These are phyloP conservation scores for Sarcodon sp. DNA, from an alignment of 768 basidiomycete species.

Conservation along the genomic window DNA sequence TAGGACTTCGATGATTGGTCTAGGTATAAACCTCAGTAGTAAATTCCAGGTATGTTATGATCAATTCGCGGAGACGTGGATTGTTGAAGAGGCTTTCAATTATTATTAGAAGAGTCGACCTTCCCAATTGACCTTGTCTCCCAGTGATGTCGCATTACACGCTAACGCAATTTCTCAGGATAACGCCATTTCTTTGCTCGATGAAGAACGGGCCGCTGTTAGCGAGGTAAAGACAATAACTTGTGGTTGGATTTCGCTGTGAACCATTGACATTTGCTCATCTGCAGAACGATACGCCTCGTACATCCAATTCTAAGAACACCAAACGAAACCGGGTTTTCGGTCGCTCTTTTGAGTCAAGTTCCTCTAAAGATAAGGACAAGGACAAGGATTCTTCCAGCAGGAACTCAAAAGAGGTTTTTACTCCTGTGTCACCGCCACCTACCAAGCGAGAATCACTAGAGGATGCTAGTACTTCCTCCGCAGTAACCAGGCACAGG, in stretches of 20 bases:
- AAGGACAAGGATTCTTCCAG: slow-evolving; percentile 12
- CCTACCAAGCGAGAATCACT: slow-evolving; percentile 11
- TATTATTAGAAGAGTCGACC: slow-evolving; percentile 30
- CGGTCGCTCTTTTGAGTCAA: slow-evolving; percentile 36
- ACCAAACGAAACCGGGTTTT: slow-evolving; percentile 44
- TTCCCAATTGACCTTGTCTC: slow-evolving; percentile 38
- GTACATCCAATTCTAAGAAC: slow-evolving; percentile 15
- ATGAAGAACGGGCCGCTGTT: slow-evolving; percentile 43
- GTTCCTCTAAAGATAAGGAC: slow-evolving; percentile 15
- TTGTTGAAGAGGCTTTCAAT: not conserved
- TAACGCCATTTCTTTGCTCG: slow-evolving; percentile 9
- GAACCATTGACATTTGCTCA: not conserved
- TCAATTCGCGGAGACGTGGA: too few species aligned
- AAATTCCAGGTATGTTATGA: slow-evolving; percentile 2
- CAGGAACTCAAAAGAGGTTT: slow-evolving; percentile 13
- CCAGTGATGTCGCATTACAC: slow-evolving; percentile 47
- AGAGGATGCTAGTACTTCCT: slow-evolving; percentile 11
- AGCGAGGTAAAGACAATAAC: slow-evolving; percentile 47
- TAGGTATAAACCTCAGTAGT: slow-evolving; percentile 17
- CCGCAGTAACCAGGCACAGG: slow-evolving; percentile 25
- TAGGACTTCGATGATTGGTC: slow-evolving; percentile 11
- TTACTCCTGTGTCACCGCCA: slow-evolving; percentile 11
- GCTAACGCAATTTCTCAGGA: slow-evolving; percentile 22
- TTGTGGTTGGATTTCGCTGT: not conserved
- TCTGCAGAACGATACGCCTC: slow-evolving; percentile 37